Evolutionary conservation across 768 basidiomycete genomes (phyloP).

Genomic region (Porphyrellus cyaneotinctus): DNA sequence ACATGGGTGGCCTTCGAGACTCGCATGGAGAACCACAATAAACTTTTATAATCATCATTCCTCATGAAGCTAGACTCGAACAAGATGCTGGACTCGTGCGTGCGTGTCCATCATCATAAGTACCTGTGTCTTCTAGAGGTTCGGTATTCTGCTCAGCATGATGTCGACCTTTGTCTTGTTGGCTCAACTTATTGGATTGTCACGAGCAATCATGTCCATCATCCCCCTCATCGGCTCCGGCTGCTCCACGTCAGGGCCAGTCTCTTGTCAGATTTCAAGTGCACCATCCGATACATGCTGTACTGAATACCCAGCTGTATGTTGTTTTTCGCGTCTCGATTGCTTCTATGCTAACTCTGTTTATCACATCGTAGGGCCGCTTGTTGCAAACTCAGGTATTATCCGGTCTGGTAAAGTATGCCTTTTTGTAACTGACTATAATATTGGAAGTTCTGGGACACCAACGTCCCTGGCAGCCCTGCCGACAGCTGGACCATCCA

Average conservation of each 20-base stretch:
- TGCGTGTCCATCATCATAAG: no score
- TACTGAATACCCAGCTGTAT: slow-evolving; percentile 61
- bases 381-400: slow-evolving; percentile 54
- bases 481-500: slow-evolving; percentile 71
- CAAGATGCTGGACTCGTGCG: no score
- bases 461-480: slow-evolving; percentile 58
- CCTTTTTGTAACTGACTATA: neutral
- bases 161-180: slow-evolving; percentile 19
- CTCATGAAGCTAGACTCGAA: no score
- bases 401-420: neutral
- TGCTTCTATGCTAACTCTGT: neutral
- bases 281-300: slow-evolving; percentile 50
- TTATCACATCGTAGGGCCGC: slow-evolving; percentile 43
- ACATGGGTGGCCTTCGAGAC: no score
- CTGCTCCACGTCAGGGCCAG: slow-evolving; percentile 47
- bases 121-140: no score
- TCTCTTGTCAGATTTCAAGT: slow-evolving; percentile 51
- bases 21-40: no score
- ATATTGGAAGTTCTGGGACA: slow-evolving; percentile 66
- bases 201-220: slow-evolving; percentile 8
- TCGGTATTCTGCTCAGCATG: neutral
- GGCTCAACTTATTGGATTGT: slow-evolving; percentile 18
- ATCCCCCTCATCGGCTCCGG: slow-evolving; percentile 39
- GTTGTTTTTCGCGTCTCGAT: slow-evolving; percentile 19
- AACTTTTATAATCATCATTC: no score